Evolutionary conservation across 257 asterid genomes (phyloP).

Genomic region (Asclepias syriaca): DNA sequence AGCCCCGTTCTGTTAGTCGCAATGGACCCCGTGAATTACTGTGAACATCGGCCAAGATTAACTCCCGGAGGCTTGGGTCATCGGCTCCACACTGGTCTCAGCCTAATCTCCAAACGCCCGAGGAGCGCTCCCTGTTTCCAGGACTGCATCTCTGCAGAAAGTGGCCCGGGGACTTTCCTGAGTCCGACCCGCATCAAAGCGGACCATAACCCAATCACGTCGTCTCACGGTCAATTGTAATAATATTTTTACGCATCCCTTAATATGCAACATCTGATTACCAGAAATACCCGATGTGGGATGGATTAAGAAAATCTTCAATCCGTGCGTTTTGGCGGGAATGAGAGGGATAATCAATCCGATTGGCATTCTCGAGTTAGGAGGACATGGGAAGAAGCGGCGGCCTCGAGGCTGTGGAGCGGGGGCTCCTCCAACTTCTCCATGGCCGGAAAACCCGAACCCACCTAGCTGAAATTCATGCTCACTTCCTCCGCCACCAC

Average conservation of each 20-base stretch:
- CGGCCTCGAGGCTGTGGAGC: slow-evolving; percentile 30
- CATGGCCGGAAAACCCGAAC: slow-evolving; percentile 38
- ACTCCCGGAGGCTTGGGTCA: background rate
- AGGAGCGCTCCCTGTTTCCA: background rate
- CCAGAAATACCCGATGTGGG: background rate
- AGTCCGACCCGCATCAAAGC: background rate
- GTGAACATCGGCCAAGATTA: background rate
- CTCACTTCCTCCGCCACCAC: slow-evolving; percentile 37
- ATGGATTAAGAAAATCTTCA: no score
- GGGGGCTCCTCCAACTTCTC: slow-evolving; percentile 41
- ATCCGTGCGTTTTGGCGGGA: background rate
- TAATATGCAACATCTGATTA: no score
- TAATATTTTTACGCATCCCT: no score
- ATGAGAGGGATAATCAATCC: background rate
- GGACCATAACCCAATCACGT: background rate
- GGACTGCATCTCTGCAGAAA: background rate
- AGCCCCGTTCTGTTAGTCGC: background rate
- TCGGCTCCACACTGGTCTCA: background rate
- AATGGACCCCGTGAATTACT: background rate
- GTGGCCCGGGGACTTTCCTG: slow-evolving; percentile 1
- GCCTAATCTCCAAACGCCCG: background rate
- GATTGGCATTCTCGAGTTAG: background rate
- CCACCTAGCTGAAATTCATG: slow-evolving; percentile 37
- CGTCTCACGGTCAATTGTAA: background rate
- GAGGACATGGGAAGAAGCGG: slow-evolving; percentile 20